phyloP scores from a whole-genome alignment of 345 rosid species.

The Heritiera fomes region DNA sequence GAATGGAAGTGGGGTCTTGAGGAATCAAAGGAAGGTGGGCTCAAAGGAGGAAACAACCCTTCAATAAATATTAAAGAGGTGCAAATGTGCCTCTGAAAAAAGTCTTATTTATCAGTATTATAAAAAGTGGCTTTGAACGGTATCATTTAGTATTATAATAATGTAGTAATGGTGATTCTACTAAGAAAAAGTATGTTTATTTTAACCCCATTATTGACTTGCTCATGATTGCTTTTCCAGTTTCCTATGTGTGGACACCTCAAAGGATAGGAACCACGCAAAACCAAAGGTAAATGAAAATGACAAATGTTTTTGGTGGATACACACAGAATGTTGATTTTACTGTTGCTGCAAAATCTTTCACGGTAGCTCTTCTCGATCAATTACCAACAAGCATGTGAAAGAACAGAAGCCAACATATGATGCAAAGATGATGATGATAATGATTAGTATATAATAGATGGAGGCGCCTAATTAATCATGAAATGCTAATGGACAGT shows the following conservation, averaged over 20 bases:
- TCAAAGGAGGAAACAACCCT: slow-evolving; percentile 34
- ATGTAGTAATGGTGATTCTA: slow-evolving; percentile 16
- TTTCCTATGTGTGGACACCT: not conserved
- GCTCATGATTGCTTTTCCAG: slow-evolving; percentile 28
- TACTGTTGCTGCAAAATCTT: not conserved
- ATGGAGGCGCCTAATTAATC: not conserved
- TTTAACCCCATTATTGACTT: slow-evolving; percentile 29
- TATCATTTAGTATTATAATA: slow-evolving; percentile 15
- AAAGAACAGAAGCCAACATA: not conserved
- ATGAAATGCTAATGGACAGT: slow-evolving; percentile 12
- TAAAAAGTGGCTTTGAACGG: slow-evolving; percentile 24
- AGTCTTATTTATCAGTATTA: slow-evolving; percentile 5
- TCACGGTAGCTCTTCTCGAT: not conserved
- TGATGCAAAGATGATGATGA: not conserved
- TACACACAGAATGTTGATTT: not conserved
- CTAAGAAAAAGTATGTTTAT: not conserved
- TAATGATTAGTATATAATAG: not conserved
- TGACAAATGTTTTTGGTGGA: slow-evolving; percentile 15
- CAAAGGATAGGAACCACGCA: slow-evolving; percentile 8
- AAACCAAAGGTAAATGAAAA: slow-evolving; percentile 9
- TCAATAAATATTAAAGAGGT: slow-evolving; percentile 21
- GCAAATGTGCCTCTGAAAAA: slow-evolving; percentile 11
- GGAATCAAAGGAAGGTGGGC: slow-evolving; percentile 31
- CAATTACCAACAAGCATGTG: not conserved
- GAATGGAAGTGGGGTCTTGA: slow-evolving; percentile 17